Evolutionary conservation across 164 flowering plant species (phyloP).

Genomic region (Chloranthus sessilifolius): DNA sequence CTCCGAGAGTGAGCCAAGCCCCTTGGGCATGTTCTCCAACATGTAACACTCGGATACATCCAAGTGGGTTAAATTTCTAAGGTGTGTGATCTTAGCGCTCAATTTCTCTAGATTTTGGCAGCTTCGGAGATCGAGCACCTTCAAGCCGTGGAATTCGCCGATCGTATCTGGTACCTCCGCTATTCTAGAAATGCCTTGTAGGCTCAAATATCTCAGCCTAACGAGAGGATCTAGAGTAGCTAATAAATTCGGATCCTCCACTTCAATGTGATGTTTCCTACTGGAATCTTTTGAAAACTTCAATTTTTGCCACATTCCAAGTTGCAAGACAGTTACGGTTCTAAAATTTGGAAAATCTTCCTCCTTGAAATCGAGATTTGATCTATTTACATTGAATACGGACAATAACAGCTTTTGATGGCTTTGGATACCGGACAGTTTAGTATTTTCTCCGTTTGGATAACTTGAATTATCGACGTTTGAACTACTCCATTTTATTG

Average conservation of each 20-base stretch:
- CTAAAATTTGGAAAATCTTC: conserved; percentile 14
- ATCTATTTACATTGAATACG: conserved; percentile 24
- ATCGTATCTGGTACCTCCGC: conserved; percentile 23
- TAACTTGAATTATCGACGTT: not conserved
- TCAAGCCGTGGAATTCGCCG: conserved; percentile 13
- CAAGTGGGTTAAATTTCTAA: conserved; percentile 32
- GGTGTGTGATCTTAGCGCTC: conserved; percentile 12
- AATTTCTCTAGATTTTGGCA: conserved; percentile 35
- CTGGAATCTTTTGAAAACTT: no score
- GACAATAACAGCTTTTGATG: not conserved
- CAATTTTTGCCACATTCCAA: conserved; percentile 37
- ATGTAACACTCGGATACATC: conserved; percentile 45
- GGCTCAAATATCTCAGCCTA: conserved; percentile 27
- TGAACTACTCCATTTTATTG: not conserved
- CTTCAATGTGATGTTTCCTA: conserved; percentile 28
- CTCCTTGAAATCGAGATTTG: conserved; percentile 7
- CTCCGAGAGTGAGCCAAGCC: conserved; percentile 15
- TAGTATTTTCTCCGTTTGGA: no score
- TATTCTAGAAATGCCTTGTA: conserved; percentile 42
- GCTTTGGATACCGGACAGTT: no score
- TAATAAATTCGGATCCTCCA: conserved; percentile 19
- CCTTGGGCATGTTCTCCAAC: conserved; percentile 32
- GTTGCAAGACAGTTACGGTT: conserved; percentile 22
- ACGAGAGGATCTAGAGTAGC: conserved; percentile 10
- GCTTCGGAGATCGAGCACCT: conserved; percentile 33